Evolutionary conservation across 768 basidiomycete species (phyloP).

Genomic region (Termitomyces sp.): DNA sequence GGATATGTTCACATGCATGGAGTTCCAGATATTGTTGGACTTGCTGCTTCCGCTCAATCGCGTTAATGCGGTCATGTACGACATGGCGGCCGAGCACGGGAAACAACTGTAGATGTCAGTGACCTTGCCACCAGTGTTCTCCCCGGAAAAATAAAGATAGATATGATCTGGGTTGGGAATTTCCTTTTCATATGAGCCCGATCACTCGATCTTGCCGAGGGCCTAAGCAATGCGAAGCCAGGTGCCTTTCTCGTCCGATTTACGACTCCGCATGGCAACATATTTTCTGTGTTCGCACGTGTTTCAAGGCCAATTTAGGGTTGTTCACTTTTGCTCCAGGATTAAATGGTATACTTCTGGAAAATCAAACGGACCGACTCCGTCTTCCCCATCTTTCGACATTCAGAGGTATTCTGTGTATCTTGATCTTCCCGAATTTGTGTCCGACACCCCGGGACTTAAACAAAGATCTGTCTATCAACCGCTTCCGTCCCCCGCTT

Average conservation of each 20-base stretch:
- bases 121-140: constrained; percentile 23
- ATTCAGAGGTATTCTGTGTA: constrained; percentile 3
- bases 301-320: constrained; percentile 37
- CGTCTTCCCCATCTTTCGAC: constrained; percentile 16
- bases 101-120: constrained; percentile 15
- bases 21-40: not conserved
- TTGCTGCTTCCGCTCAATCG: not conserved
- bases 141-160: constrained; percentile 31
- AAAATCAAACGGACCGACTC: constrained; percentile 30
- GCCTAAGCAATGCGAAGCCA: constrained; percentile 13
- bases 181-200: constrained; percentile 27
- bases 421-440: constrained; percentile 15
- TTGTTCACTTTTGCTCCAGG: constrained; percentile 23
- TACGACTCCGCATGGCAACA: constrained; percentile 33
- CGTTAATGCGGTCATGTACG: constrained; percentile 15
- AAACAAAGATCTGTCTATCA: constrained; percentile 21
- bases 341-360: constrained; percentile 30
- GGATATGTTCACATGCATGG: constrained; percentile 10
- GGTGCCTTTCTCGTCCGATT: constrained; percentile 20
- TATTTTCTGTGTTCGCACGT: constrained; percentile 35
- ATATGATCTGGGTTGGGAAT: constrained; percentile 30
- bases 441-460: constrained; percentile 15
- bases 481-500: constrained; percentile 15
- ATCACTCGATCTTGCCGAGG: constrained; percentile 45
- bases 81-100: constrained; percentile 27